These are phyloP conservation scores for Paramecium tetraurelia DNA, from an alignment of 73 alveolate genomes.

Conservation along the genomic window DNA sequence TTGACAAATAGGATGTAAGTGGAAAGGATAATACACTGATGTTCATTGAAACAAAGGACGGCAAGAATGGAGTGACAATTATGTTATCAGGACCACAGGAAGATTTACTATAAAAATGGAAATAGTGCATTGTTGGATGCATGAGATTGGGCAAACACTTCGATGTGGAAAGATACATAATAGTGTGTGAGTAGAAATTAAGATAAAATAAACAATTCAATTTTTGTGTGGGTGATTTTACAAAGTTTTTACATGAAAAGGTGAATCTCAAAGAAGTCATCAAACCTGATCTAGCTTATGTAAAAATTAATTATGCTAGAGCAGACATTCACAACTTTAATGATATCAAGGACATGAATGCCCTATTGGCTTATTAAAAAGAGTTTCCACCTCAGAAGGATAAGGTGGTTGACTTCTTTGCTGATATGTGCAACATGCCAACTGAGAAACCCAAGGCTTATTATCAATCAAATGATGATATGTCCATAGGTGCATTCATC, in stretches of 20 bases:
- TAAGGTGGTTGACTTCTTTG: conserved; percentile 19
- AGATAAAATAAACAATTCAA: not conserved
- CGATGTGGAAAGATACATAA: not conserved
- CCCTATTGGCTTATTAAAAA: not conserved
- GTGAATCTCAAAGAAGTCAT: not conserved
- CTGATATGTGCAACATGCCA: conserved; percentile 36
- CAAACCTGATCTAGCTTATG: conserved; percentile 30
- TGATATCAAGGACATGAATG: conserved; percentile 26
- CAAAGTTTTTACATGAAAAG: conserved; percentile 13
- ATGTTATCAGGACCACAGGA: conserved; percentile 4
- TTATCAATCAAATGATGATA: conserved; percentile 33
- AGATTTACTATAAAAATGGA: not conserved
- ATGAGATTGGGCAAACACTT: conserved; percentile 32
- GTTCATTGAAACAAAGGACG: conserved; percentile 36
- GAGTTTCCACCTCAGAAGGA: not conserved
- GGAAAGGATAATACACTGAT: conserved; percentile 13
- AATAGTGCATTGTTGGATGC: not conserved
- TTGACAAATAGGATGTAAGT: not conserved
- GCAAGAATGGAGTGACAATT: conserved; percentile 32
- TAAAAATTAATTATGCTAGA: conserved; percentile 9
- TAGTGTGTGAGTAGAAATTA: not conserved
- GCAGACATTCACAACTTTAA: conserved; percentile 31
- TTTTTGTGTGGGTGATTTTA: not conserved
- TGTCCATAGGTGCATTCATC: conserved; percentile 6
- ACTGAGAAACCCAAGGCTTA: not conserved